Base-by-base conservation (phyloP, 192 early-diverging fungal species). In the Podila minutissima region DNA sequence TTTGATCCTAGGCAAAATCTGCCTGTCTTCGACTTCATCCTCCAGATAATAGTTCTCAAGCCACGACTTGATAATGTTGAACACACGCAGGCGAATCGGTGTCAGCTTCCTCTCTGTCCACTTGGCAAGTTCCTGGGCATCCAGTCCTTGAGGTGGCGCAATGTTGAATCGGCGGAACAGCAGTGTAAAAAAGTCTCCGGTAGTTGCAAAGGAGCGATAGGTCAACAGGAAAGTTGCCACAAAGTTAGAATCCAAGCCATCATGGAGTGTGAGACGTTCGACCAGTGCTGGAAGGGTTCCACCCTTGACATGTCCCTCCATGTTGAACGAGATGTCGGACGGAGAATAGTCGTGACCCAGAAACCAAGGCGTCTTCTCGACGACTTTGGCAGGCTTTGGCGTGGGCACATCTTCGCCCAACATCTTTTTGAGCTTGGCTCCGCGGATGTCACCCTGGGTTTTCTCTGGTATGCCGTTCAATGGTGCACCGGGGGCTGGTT, bases 61-160 rank as follows among this genome's bases (percentile, higher is more conserved):
- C 98, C 98, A 99, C n/a, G 86, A 92, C 84, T 97, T 99, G 74
- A 99, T 87, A 41, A 97, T 88, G 74, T 97, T 97, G 86, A 92
- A 97, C 1, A 98, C 97, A 24, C 96, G 94, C 62, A 97, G 89
- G n/a, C 97, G 93, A 60, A 99, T 87, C 17, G 96, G 91, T 58
- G 91, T 96, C 73, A 92, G 89, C 79, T 98, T 99, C 72, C 90
- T 91, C 66, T 95, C 93, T 17, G 67, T 86, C 97, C 97, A 99
- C 20, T 89, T 75, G n/a, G 86, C 83, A 37, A 91, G 63, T 82
- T 99, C 93, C 46, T 88, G 76, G 0, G 70, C 72, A 11, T 73
- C 85, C 53, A 99, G 72, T 19, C 83, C 89, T 22, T 62, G 51
- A 2, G 96, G 96, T 20, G 96, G 92, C 66, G 86, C 64, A 35